Conservation (phyloP, 1,284 basidiomycete species). For the Tremellales sp. region DNA sequence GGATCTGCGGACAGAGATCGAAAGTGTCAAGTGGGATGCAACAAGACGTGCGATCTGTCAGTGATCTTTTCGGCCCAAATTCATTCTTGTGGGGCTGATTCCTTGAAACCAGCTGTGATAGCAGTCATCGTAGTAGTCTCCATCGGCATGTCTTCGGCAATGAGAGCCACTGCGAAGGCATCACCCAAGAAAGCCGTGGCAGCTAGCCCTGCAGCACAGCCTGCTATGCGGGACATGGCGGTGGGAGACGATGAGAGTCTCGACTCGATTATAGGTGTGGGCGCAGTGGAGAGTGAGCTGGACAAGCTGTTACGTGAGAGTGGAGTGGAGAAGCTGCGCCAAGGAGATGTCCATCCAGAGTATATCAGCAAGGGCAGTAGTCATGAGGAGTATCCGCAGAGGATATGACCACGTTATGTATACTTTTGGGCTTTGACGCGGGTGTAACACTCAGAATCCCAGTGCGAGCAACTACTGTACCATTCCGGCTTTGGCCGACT, state of each 20-base stretch:
- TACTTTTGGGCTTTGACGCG: too few species aligned
- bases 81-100: too few species aligned
- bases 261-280: constrained; percentile 27
- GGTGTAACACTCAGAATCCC: too few species aligned
- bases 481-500: too few species aligned
- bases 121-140: constrained; percentile 18
- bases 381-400: too few species aligned
- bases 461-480: too few species aligned
- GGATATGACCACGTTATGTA: too few species aligned
- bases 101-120: constrained; percentile 24
- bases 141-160: too few species aligned
- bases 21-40: constrained; percentile 87
- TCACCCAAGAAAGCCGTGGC: too few species aligned
- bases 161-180: constrained; percentile 3
- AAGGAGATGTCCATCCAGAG: too few species aligned
- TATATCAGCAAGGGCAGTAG: too few species aligned
- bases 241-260: constrained; percentile 41
- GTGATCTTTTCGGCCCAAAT: too few species aligned
- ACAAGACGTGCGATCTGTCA: constrained; percentile 82
- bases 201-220: constrained; percentile 6
- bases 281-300: constrained; percentile 24
- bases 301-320: constrained; percentile 28
- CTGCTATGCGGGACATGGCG: constrained; percentile 35
- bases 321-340: constrained; percentile 21
- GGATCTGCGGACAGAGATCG: constrained; percentile 79